Percentiles rank a stretch among this genome's conserved stretches.
Evolutionary conservation across 2,329 filamentous ascomycete genomes (phyloP).

Genomic region (Zarea fungicola): DNA sequence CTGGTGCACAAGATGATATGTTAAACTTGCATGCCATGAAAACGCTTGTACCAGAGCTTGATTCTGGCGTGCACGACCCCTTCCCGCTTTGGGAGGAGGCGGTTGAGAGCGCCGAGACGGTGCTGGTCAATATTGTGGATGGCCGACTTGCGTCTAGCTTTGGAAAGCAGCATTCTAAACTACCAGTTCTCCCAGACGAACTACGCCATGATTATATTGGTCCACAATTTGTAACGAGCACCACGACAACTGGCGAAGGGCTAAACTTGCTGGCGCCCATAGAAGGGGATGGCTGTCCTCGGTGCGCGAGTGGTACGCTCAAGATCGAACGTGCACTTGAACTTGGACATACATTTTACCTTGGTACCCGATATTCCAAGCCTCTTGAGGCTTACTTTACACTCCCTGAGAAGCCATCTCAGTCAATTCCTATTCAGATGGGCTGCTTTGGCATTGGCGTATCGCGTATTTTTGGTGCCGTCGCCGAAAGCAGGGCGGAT

Average conservation of each 20-base stretch:
- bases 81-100: slow-evolving; percentile 42
- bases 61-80: slow-evolving; percentile 62
- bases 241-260: slow-evolving; percentile 25
- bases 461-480: slow-evolving; percentile 81
- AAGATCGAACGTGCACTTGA: slow-evolving; percentile 72
- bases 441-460: slow-evolving; percentile 95
- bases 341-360: slow-evolving; percentile 89
- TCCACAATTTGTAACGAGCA: slow-evolving; percentile 11
- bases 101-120: background rate
- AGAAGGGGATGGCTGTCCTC: slow-evolving; percentile 67
- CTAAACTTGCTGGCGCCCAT: slow-evolving; percentile 61
- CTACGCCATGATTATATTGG: slow-evolving; percentile 4
- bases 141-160: slow-evolving; percentile 24
- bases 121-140: slow-evolving; percentile 32
- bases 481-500: slow-evolving; percentile 72
- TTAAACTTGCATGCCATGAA: slow-evolving; percentile 59
- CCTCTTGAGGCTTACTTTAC: slow-evolving; percentile 63
- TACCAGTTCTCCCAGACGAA: slow-evolving; percentile 22
- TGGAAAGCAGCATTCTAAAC: slow-evolving; percentile 18
- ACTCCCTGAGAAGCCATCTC: slow-evolving; percentile 23
- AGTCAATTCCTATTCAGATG: slow-evolving; percentile 68
- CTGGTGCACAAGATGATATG: slow-evolving; percentile 23
- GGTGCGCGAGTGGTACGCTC: slow-evolving; percentile 60
- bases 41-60: slow-evolving; percentile 58
- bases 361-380: slow-evolving; percentile 81